phyloP scores from a whole-genome alignment of 1,284 basidiomycete species.

The Ceratobasidium sp. region DNA sequence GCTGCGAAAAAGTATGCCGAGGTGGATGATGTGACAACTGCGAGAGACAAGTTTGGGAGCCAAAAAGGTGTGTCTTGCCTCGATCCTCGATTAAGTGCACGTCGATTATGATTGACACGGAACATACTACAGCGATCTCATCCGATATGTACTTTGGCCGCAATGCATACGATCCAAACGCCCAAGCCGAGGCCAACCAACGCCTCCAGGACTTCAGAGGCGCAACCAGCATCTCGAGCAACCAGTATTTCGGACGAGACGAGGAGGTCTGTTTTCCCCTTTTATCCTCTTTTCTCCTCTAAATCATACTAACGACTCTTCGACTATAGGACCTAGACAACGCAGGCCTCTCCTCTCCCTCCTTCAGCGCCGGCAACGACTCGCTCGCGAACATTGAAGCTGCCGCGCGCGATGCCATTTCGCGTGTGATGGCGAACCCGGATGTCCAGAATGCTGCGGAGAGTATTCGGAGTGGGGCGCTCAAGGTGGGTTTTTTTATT shows the following conservation, averaged over 20 bases:
- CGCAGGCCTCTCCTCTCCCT: constrained; percentile 52
- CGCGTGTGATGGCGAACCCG: constrained; percentile 86
- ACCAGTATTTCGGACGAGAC: constrained; percentile 93
- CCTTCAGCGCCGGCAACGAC: constrained; percentile 69
- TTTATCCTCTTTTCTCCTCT: not conserved
- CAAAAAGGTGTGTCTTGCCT: constrained; percentile 74
- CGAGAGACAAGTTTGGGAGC: constrained; percentile 90
- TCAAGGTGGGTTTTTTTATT: constrained; percentile 75
- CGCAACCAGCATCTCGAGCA: constrained; percentile 94
- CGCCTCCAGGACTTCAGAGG: constrained; percentile 91
- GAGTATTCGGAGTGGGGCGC: constrained; percentile 82
- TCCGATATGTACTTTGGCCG: constrained; percentile 98
- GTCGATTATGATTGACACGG: too few relatives aligned
- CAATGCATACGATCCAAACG: constrained; percentile 85
- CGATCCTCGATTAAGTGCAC: too few relatives aligned
- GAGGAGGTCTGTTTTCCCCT: constrained; percentile 75
- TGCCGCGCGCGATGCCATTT: constrained; percentile 84
- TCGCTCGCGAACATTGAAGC: constrained; percentile 73
- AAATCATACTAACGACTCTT: not conserved
- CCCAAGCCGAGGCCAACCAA: constrained; percentile 81
- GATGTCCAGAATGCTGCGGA: constrained; percentile 92
- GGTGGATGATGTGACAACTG: constrained; percentile 83
- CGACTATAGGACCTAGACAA: constrained; percentile 58
- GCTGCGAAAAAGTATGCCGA: constrained; percentile 47
- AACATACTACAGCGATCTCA: constrained; percentile 75